A percentile compares a stretch with the other conserved stretches of the same genome.
phyloP scores from a whole-genome alignment of 257 asterid genomes.

The Salvia rosmarinus region DNA sequence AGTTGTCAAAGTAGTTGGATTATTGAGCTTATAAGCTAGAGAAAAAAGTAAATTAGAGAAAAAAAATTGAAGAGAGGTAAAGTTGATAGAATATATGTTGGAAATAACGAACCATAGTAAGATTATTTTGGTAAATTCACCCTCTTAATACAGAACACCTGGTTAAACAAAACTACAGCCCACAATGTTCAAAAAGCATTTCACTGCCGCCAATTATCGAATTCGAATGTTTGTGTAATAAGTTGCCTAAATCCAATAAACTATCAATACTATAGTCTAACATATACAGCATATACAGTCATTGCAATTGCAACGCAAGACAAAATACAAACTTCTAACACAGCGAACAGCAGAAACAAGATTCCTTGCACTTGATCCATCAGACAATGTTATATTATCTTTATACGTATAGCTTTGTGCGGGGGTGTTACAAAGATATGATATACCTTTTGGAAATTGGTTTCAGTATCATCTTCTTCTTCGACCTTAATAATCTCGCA shows the following conservation, averaged over 20 bases:
- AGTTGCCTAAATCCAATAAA: conserved; percentile 9
- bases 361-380: too few species aligned
- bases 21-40: too few species aligned
- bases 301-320: not conserved
- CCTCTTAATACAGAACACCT: not conserved
- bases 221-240: not conserved
- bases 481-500: conserved; percentile 79
- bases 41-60: too few species aligned
- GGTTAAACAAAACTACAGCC: not conserved
- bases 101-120: too few species aligned
- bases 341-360: not conserved
- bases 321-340: not conserved
- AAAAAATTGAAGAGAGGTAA: too few species aligned
- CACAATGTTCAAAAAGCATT: not conserved
- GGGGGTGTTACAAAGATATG: too few species aligned
- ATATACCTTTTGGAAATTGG: conserved; percentile 93
- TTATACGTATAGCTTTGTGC: too few species aligned
- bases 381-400: too few species aligned
- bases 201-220: not conserved
- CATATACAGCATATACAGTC: not conserved
- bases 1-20: too few species aligned
- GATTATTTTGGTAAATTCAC: too few species aligned
- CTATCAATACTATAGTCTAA: not conserved
- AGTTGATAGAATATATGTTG: too few species aligned
- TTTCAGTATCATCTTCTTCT: conserved; percentile 77